Evolutionary conservation across 805 yeast genomes (phyloP).

Genomic region (Blastobotrys peoriensis): DNA sequence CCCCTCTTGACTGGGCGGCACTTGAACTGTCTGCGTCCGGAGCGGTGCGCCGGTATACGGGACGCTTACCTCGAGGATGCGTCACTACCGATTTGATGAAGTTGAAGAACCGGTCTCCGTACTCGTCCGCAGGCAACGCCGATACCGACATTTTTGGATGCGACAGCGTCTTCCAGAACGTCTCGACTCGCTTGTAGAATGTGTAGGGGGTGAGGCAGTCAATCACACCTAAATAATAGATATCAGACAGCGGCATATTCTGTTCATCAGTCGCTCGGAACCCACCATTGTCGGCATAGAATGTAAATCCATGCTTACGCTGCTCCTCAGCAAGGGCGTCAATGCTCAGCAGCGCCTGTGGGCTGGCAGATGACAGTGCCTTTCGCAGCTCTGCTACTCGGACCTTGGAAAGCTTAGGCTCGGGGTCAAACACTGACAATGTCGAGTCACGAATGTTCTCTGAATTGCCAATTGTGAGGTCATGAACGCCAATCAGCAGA

Average conservation of each 20-base stretch:
- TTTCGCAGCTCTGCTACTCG: conserved; percentile 31
- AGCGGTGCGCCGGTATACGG: too few species aligned
- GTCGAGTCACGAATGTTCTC: conserved; percentile 32
- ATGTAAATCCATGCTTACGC: conserved; percentile 38
- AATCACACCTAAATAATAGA: conserved; percentile 88
- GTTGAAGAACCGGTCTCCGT: conserved; percentile 76
- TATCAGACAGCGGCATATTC: conserved; percentile 54
- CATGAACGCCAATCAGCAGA: conserved; percentile 80
- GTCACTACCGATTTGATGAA: conserved; percentile 44
- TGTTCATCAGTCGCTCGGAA: conserved; percentile 62
- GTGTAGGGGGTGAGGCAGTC: conserved; percentile 72
- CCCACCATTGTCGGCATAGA: conserved; percentile 82
- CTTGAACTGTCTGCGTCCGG: too few species aligned
- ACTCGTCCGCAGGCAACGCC: conserved; percentile 85
- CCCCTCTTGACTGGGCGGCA: too few species aligned
- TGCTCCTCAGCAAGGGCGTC: conserved; percentile 21
- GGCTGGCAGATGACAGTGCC: conserved; percentile 29
- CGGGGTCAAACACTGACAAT: conserved; percentile 32
- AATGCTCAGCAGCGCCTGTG: conserved; percentile 29
- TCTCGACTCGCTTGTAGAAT: conserved; percentile 69
- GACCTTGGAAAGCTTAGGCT: conserved; percentile 12
- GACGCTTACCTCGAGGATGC: conserved; percentile 1
- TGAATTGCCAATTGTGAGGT: conserved; percentile 53
- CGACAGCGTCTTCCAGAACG: conserved; percentile 71
- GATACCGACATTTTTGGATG: conserved; percentile 68